phyloP scores from a whole-genome alignment of 768 basidiomycete genomes.

The Lactarius sp. region DNA sequence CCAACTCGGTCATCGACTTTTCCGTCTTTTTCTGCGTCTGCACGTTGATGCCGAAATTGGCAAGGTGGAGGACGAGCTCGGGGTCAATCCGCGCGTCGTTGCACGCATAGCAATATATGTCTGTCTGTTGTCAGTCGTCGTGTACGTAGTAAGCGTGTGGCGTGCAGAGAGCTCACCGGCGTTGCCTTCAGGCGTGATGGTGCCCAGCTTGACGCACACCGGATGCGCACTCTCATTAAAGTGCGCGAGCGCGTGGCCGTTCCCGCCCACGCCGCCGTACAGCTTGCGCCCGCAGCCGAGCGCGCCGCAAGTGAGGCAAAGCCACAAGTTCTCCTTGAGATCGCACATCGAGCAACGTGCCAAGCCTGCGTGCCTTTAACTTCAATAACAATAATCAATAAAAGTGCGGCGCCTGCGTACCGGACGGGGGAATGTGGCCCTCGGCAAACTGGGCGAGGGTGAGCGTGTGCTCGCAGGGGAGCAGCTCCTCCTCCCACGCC shows the following conservation, averaged over 20 bases:
- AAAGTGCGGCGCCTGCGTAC: conserved; percentile 32
- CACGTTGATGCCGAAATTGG: conserved; percentile 84
- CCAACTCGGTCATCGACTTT: conserved; percentile 94
- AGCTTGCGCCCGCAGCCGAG: conserved; percentile 88
- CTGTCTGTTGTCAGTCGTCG: conserved; percentile 35
- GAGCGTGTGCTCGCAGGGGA: conserved; percentile 76
- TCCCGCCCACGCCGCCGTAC: conserved; percentile 75
- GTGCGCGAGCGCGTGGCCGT: conserved; percentile 85
- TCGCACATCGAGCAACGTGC: conserved; percentile 82
- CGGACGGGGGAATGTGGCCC: conserved; percentile 48
- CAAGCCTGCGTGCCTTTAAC: conserved; percentile 44
- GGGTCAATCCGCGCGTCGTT: conserved; percentile 80
- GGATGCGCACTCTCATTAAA: conserved; percentile 67
- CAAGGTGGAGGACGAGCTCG: conserved; percentile 64
- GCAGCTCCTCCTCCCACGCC: conserved; percentile 96
- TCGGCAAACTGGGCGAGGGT: conserved; percentile 47
- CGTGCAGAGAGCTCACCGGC: conserved; percentile 53
- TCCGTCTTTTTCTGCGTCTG: conserved; percentile 82
- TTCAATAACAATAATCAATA: background rate
- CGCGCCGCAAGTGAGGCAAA: conserved; percentile 87
- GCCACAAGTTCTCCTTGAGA: conserved; percentile 89
- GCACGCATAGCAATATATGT: conserved; percentile 91
- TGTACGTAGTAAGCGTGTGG: background rate
- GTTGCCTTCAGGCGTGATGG: conserved; percentile 90
- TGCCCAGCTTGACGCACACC: conserved; percentile 89